A percentile compares a stretch with the other conserved stretches of the same genome.
phyloP scores from a whole-genome alignment of 805 yeast genomes.

The Yarrowia divulgata region DNA sequence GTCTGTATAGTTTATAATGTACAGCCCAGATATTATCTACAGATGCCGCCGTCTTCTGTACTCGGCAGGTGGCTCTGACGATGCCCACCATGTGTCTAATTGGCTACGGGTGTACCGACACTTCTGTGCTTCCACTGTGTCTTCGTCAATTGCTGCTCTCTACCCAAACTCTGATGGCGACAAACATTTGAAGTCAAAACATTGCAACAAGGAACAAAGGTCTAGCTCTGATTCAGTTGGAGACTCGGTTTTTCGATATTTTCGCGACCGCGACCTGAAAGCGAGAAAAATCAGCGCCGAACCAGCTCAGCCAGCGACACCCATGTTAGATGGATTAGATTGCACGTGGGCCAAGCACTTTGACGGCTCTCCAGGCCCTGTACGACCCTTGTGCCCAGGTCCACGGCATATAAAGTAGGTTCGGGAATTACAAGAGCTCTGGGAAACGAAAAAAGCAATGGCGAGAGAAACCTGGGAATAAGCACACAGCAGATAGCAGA shows the following conservation, averaged over 20 bases:
- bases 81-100: neutral
- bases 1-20: neutral
- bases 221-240: conserved; percentile 14
- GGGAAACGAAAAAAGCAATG: neutral
- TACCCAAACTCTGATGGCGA: neutral
- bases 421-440: neutral
- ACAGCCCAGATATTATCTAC: neutral
- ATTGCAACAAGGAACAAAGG: conserved; percentile 15
- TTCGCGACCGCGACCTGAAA: conserved; percentile 3
- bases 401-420: neutral
- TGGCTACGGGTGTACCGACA: neutral
- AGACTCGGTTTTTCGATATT: neutral
- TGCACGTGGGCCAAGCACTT: neutral
- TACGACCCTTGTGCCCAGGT: neutral
- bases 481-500: neutral
- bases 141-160: conserved; percentile 6
- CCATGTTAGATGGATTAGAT: neutral
- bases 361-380: conserved; percentile 3
- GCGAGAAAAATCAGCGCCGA: neutral
- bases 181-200: conserved; percentile 14
- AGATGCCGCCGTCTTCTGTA: neutral
- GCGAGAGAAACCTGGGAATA: neutral
- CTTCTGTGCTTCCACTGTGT: neutral
- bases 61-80: neutral
- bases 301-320: neutral